Percentiles rank a stretch among this genome's conserved stretches.
phyloP scores from a whole-genome alignment of 768 basidiomycete species.

The Boletus huronensis region DNA sequence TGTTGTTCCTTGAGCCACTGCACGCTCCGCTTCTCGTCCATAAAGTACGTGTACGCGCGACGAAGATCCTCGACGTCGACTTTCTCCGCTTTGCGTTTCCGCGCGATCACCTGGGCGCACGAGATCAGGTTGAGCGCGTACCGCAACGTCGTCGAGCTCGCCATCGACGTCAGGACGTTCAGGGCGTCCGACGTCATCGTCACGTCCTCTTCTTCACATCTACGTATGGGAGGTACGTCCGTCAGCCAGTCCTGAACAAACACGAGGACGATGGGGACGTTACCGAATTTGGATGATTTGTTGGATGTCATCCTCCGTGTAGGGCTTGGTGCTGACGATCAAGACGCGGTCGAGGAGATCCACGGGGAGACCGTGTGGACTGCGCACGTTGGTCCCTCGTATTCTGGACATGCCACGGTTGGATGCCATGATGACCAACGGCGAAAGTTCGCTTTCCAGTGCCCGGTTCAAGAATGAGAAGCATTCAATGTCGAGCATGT shows the following conservation, averaged over 20 bases:
- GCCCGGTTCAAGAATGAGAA: slow-evolving; percentile 98
- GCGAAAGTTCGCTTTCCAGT: slow-evolving; percentile 88
- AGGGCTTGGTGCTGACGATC: slow-evolving; percentile 92
- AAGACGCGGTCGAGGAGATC: slow-evolving; percentile 93
- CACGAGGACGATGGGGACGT: not conserved
- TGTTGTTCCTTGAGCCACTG: slow-evolving; percentile 89
- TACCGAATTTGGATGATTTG: slow-evolving; percentile 93
- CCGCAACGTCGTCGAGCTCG: slow-evolving; percentile 82
- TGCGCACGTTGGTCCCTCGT: slow-evolving; percentile 90
- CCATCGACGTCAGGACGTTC: slow-evolving; percentile 85
- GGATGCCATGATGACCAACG: slow-evolving; percentile 97
- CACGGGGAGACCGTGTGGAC: slow-evolving; percentile 92
- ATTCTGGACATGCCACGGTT: slow-evolving; percentile 95
- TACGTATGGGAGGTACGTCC: slow-evolving; percentile 22
- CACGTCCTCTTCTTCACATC: slow-evolving; percentile 95
- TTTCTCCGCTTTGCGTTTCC: slow-evolving; percentile 72
- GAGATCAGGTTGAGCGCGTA: slow-evolving; percentile 96
- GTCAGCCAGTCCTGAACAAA: not conserved
- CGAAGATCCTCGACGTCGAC: slow-evolving; percentile 87
- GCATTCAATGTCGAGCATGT: slow-evolving; percentile 99
- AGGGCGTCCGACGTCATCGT: slow-evolving; percentile 69
- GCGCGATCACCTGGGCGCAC: slow-evolving; percentile 81
- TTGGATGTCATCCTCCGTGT: slow-evolving; percentile 75
- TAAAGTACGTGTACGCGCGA: slow-evolving; percentile 83
- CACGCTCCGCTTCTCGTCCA: slow-evolving; percentile 90